Evolutionary conservation across 805 yeast genomes (phyloP), one percentile per base, ranked within the genome.

Genomic region (Metschnikowia amazonensis): DNA sequence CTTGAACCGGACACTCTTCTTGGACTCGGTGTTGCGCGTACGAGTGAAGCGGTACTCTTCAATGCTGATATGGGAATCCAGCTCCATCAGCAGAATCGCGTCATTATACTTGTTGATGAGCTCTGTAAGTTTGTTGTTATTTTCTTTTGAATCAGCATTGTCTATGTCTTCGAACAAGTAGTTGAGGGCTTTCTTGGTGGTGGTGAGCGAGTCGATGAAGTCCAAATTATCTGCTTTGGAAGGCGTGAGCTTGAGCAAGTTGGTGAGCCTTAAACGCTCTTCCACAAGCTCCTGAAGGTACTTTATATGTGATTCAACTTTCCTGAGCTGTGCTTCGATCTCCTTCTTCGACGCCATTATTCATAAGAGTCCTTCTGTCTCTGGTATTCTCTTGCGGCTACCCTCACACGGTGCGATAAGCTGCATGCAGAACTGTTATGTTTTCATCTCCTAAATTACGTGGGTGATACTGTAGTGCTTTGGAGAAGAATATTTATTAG

Each of bases 141-240:
- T 21, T 3, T 46, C 49, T 29, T 38, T 38, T 10, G 42, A 35
- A 18, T 31, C 16, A 6, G 44, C 49, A 1, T 36, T 30, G 25
- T 35, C 40, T n/a, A 65, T 45, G 42, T 69, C 74, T 11, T 58
- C 61, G 33, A 60, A 62, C 20, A 67, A 48, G 43, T 62, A 67
- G 21, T 46, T 55, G 29, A 70, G 54, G 35, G 59, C 56, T 43
- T 67, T 57, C 36, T 53, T 45, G 29, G 63, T 51, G 47, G 61
- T 60, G 24, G 56, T 53, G 36, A 71, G 57, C 31, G 57, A 54
- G 34, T 51, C 60, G 27, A 67, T 60, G 20, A 71, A 44, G 36
- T 69, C 75, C 50, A 58, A 59, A 45, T 67, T 69, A 46, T 71
- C 76, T 34, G 68, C 62, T 11, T 63, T 46, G 6, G 73, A 67